These are phyloP conservation scores for Turnera subulata DNA, from an alignment of 345 rosid species.

Conservation along the genomic window DNA sequence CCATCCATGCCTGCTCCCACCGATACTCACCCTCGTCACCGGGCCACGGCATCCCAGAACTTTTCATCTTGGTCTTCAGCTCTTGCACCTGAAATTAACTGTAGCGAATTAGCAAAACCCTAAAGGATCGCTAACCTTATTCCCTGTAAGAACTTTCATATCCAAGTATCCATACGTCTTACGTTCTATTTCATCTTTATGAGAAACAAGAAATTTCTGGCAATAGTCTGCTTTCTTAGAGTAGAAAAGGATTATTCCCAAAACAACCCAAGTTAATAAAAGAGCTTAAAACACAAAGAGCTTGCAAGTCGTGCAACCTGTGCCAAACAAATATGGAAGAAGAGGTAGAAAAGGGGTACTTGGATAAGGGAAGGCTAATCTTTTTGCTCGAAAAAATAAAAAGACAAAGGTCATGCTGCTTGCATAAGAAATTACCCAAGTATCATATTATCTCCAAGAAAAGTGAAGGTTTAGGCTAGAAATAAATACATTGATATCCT, in stretches of 20 bases:
- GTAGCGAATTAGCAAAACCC: not conserved
- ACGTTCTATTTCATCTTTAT: no score
- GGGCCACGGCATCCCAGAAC: slow-evolving; percentile 98
- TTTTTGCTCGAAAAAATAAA: not conserved
- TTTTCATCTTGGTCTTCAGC: slow-evolving; percentile 70
- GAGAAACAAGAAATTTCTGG: not conserved
- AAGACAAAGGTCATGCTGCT: not conserved
- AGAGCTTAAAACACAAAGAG: not conserved
- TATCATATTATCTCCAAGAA: not conserved
- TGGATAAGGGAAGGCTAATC: not conserved
- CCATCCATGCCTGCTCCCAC: slow-evolving; percentile 97
- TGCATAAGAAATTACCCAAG: not conserved
- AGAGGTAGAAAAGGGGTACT: not conserved
- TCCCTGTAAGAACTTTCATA: no score
- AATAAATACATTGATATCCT: not conserved
- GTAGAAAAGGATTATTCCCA: not conserved
- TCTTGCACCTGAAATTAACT: slow-evolving; percentile 64
- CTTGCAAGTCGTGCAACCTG: no score
- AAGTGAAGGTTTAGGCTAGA: slow-evolving; percentile 2
- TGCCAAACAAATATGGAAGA: not conserved
- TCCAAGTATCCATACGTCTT: no score
- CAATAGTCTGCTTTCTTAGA: not conserved
- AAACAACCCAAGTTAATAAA: not conserved
- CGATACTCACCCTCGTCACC: slow-evolving; percentile 89
- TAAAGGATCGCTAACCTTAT: no score